These are phyloP conservation scores for Alternaria ethzedia DNA, from an alignment of 2,329 filamentous ascomycete genomes.

Conservation along the genomic window DNA sequence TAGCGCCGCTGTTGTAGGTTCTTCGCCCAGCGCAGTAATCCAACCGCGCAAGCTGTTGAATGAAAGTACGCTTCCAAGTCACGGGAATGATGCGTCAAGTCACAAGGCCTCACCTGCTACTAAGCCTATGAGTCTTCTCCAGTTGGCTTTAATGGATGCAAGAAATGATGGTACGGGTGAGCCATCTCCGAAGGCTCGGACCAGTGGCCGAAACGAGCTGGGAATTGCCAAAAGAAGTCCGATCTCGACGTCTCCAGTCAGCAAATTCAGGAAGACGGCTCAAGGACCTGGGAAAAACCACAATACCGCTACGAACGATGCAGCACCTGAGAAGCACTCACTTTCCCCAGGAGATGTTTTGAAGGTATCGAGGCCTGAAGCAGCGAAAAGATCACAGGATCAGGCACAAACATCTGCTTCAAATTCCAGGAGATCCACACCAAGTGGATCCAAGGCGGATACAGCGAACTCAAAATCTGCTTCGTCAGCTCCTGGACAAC, in stretches of 20 bases:
- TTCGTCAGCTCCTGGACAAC: not conserved
- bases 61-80: not conserved
- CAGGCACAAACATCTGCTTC: not conserved
- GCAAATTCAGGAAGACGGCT: not conserved
- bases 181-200: not conserved
- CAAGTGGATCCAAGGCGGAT: not conserved
- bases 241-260: not conserved
- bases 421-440: not conserved
- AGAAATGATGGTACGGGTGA: not conserved
- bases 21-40: not conserved
- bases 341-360: not conserved
- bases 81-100: not conserved
- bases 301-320: not conserved
- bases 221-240: not conserved
- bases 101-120: not conserved
- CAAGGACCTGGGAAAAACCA: not conserved
- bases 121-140: not conserved
- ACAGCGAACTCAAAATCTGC: not conserved
- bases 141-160: not conserved
- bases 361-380: not conserved
- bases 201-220: not conserved
- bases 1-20: not conserved
- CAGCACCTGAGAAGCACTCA: not conserved
- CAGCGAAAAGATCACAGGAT: not conserved
- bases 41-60: not conserved